Base-by-base conservation (phyloP, 768 basidiomycete species). In the Wakefieldia striispora region DNA sequence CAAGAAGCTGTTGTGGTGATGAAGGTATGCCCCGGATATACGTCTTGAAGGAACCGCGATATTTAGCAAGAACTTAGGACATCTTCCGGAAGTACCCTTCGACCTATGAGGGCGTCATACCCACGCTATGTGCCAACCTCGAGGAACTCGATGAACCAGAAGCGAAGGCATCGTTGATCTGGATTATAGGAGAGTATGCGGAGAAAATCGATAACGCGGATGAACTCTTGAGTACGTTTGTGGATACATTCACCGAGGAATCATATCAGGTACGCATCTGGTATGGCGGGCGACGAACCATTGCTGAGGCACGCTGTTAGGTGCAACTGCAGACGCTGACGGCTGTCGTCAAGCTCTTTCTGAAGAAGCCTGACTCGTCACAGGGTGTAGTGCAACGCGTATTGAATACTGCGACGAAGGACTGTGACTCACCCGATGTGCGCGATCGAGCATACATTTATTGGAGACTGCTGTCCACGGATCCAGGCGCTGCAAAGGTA, bases 161-260 rank as follows among this genome's bases (percentile, higher is more conserved):
- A 65, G 95, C 97, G 2, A 97, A 97, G 64, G 91, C 95, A 1
- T 95, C 95, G 3, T 75, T 99, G 43, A 97, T 99, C 65, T 99
- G 97, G 95, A 98, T 99, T 60, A 94, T 98, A 57, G 95, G 95
- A 49, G 94, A 97, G 72, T 97, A 99, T 60, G 94, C 95, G 3
- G 88, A 88, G 68, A 95, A 93, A 72, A 97, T 98, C 56, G 92
- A 95, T 58, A 99, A 99, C 56, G 94, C 95, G 3, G 92, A 91
- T 64, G 95, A 97, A 59, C 76, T 99, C 20, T 74, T 98, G 56
- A 79, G 82, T 13, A 86, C 88, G 43, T 97, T 97, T 65, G 88
- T 99, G 19, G 91, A 95, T 48, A 78, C 86, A 3, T 98, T 98
- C 72, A 86, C 80, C 24, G 97, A 99, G 61, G 97, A 99, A 69